Percentiles rank a stretch among this genome's conserved stretches.
Evolutionary conservation across 2,329 filamentous ascomycete species (phyloP).

Genomic region (Colletotrichum sp.): DNA sequence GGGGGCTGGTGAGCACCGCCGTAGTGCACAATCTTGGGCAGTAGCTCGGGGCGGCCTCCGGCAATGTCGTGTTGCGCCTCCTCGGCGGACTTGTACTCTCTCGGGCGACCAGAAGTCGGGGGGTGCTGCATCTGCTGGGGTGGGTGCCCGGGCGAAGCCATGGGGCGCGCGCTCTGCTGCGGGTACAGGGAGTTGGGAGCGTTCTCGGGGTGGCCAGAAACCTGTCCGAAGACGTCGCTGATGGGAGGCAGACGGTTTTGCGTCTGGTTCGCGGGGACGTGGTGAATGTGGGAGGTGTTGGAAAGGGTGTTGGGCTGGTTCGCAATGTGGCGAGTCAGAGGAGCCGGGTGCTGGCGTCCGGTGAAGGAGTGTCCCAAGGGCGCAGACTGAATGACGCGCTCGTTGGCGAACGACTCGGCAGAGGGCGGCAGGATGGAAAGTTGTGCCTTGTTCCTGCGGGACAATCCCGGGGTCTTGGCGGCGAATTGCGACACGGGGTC

Average conservation of each 20-base stretch:
- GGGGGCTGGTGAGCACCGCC: constrained; percentile 85
- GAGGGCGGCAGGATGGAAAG: constrained; percentile 95
- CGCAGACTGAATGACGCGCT: constrained; percentile 95
- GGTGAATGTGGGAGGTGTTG: constrained; percentile 88
- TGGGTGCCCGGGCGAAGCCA: constrained; percentile 80
- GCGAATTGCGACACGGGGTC: constrained; percentile 53
- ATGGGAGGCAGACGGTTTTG: constrained; percentile 93
- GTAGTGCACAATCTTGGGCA: constrained; percentile 95
- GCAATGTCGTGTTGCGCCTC: constrained; percentile 91
- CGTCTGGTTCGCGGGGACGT: constrained; percentile 86
- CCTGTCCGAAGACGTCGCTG: constrained; percentile 89
- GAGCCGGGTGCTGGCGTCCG: constrained; percentile 80
- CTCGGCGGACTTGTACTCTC: constrained; percentile 95
- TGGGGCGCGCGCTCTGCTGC: constrained; percentile 66
- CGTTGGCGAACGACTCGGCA: constrained; percentile 88
- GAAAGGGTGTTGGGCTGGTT: constrained; percentile 85
- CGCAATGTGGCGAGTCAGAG: constrained; percentile 76
- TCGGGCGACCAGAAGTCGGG: constrained; percentile 66
- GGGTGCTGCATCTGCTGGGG: constrained; percentile 50
- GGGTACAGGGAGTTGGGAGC: constrained; percentile 59
- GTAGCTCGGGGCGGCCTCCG: constrained; percentile 88
- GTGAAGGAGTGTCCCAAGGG: constrained; percentile 96
- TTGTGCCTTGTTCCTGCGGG: constrained; percentile 78
- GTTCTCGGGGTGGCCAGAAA: constrained; percentile 67
- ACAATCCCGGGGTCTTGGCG: constrained; percentile 76